These are phyloP conservation scores for Vitis riparia DNA, from an alignment of 164 flowering plant species.

Conservation along the genomic window DNA sequence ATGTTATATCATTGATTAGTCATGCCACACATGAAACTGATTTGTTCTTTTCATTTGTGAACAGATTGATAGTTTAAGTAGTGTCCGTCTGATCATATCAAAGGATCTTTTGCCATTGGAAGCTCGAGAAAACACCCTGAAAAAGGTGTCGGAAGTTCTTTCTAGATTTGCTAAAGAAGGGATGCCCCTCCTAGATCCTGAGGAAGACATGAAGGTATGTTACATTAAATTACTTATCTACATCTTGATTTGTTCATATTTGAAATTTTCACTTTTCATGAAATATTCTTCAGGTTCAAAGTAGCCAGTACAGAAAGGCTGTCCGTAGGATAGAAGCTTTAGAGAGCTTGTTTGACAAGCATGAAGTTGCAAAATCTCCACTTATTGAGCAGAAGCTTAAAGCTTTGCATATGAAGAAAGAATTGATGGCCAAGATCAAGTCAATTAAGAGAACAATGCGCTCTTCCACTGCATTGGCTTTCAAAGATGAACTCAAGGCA, in stretches of 20 bases:
- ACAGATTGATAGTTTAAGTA: constrained; percentile 73
- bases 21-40: no score
- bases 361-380: constrained; percentile 77
- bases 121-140: constrained; percentile 85
- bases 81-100: constrained; percentile 57
- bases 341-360: constrained; percentile 79
- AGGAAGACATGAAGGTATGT: constrained; percentile 88
- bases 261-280: not conserved
- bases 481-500: constrained; percentile 96
- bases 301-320: constrained; percentile 72
- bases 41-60: not conserved
- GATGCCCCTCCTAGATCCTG: constrained; percentile 77
- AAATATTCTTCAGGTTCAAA: constrained; percentile 58
- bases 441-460: constrained; percentile 67
- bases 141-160: constrained; percentile 74
- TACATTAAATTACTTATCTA: not conserved
- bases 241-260: constrained; percentile 4
- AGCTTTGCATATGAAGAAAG: constrained; percentile 74
- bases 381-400: constrained; percentile 82
- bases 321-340: constrained; percentile 82
- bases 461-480: constrained; percentile 79
- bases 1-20: no score
- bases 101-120: constrained; percentile 88
- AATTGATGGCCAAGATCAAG: constrained; percentile 75
- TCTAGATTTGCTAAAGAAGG: constrained; percentile 71